Evolutionary conservation across 306 rosid genomes (phyloP), one percentile per base, ranked within the genome.

Genomic region (Neltuma alba): DNA sequence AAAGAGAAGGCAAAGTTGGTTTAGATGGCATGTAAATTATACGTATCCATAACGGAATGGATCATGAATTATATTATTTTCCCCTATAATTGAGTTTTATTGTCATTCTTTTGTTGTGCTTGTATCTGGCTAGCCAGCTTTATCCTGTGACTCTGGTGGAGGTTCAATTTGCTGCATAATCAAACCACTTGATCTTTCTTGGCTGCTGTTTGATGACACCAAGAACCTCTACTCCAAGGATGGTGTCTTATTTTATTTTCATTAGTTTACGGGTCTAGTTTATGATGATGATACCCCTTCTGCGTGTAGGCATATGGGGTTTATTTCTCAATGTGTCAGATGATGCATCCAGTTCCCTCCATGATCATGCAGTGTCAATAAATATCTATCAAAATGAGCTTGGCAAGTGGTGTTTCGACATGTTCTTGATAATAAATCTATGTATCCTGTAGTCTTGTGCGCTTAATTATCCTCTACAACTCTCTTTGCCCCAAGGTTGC

Each of bases 21-120:
- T 83, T 67, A 42, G 68, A 77, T 74, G 60, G 78, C 83, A 69
- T 86, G 89, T 86, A 86, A 62, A 83, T 83, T 77, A 47, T 86
- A 80, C 66, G 40, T 66, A 70, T 75, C 65, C 44, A 27, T 76
- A 76, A 76, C 73, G 36, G 45, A 70, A 62, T 70, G 84, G 72
- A 72, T 84, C 44, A 40, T 23, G 33, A 23, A 37, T 74, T 25
- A n/a, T 36, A 38, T 14, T 62, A 55, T 36, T 79, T 48, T 71
- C 37, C 20, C 20, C 58, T 47, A 31, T 57, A 9, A 55, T 79
- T 38, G 38, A 52, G 69, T 66, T 79, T 37, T 55, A n/a, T 78
- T 58, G 1, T 11, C 36, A 27, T 58, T 58, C 64, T 72, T 58
- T 67, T 52, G 65, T 30, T 70, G 28, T 33, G 11, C 15, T 33